Conservation (phyloP, 139 green algal species). For the Tetradesmus obliquus region DNA sequence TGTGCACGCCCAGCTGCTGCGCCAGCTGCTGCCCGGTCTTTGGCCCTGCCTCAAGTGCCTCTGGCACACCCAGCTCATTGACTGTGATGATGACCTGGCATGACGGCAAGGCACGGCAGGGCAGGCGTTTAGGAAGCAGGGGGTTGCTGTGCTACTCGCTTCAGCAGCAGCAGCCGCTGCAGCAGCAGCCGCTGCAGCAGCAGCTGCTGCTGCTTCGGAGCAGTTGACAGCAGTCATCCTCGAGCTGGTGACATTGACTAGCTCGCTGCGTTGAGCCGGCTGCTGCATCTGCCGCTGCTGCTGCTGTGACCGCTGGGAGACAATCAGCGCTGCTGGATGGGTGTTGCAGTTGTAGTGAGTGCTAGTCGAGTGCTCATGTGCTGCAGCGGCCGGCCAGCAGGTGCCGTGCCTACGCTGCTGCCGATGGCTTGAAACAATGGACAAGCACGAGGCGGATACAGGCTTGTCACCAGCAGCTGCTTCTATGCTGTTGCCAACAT, state of each 20-base stretch:
- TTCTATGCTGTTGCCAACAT: too few relatives aligned
- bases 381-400: not conserved
- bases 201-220: not conserved
- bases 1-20: not conserved
- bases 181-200: not conserved
- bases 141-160: not conserved
- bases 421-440: too few relatives aligned
- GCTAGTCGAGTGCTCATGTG: too few relatives aligned
- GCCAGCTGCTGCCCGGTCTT: constrained; percentile 40
- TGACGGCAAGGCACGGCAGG: not conserved
- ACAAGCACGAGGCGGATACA: too few relatives aligned
- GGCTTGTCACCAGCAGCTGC: too few relatives aligned
- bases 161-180: too few relatives aligned
- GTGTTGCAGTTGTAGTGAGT: too few relatives aligned
- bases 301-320: too few relatives aligned
- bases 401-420: not conserved
- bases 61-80: constrained; percentile 39
- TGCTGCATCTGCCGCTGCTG: too few relatives aligned
- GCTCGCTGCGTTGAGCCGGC: not conserved
- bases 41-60: constrained; percentile 17
- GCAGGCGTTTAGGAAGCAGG: not conserved
- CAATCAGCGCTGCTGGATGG: too few relatives aligned
- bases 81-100: constrained; percentile 38
- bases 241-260: not conserved
- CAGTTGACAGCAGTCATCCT: not conserved